Percentiles rank a stretch among this genome's conserved stretches.
Conservation (phyloP, 2,329 filamentous ascomycete species). For the Macroventuria anomochaeta region DNA sequence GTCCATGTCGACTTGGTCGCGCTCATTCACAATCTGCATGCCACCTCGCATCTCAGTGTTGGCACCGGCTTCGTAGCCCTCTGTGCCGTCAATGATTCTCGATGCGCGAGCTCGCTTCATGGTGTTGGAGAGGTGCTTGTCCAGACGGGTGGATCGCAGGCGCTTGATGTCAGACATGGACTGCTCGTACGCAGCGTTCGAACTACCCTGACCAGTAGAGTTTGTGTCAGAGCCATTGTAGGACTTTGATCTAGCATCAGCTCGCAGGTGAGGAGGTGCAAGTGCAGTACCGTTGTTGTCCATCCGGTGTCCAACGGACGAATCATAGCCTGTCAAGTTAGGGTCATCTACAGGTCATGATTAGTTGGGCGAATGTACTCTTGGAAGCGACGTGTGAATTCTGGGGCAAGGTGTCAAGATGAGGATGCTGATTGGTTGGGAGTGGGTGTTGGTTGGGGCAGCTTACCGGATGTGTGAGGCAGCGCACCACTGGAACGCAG, state of each 20-base stretch:
- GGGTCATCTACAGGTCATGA: constrained; percentile 66
- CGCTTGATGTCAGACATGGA: constrained; percentile 94
- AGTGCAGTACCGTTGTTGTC: constrained; percentile 55
- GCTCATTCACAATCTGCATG: constrained; percentile 83
- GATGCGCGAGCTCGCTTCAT: constrained; percentile 90
- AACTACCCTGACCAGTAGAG: constrained; percentile 62
- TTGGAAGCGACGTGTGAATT: constrained; percentile 39
- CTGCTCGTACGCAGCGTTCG: constrained; percentile 79
- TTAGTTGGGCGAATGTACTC: constrained; percentile 41
- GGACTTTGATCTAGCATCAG: constrained; percentile 76
- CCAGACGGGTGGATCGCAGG: constrained; percentile 88
- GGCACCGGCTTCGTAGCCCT: constrained; percentile 74
- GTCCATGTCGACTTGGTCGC: constrained; percentile 72
- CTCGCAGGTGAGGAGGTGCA: constrained; percentile 62
- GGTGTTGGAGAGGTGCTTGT: constrained; percentile 92
- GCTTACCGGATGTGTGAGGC: constrained; percentile 70
- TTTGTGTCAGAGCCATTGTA: constrained; percentile 66
- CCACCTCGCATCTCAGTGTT: constrained; percentile 64
- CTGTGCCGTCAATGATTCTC: constrained; percentile 87
- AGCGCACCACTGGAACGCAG: constrained; percentile 83
- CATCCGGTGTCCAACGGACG: constrained; percentile 67
- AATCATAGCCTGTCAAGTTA: constrained; percentile 70
- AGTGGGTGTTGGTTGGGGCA: constrained; percentile 21
- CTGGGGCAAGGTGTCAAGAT: constrained; percentile 42
- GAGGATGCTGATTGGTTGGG: constrained; percentile 31